Percentiles rank a stretch among this genome's conserved stretches.
Conservation (phyloP, 306 rosid species). For the Prunus fruticosa region DNA sequence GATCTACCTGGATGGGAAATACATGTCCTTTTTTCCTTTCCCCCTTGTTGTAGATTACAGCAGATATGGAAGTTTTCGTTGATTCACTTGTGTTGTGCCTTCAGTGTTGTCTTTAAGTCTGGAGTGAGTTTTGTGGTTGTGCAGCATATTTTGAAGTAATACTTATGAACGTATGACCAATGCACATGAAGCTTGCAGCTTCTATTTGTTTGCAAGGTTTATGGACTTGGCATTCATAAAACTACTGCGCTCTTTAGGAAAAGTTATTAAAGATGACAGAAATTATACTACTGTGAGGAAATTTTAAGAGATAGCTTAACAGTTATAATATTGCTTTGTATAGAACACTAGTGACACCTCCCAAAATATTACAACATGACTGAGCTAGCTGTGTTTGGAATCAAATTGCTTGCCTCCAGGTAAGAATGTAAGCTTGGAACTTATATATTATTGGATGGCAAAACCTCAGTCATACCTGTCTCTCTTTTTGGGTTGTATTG, state of each 20-base stretch:
- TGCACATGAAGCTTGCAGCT: not conserved
- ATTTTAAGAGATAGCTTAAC: not conserved
- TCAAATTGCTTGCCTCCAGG: not conserved
- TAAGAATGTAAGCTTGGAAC: not conserved
- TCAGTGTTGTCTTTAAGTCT: constrained; percentile 4
- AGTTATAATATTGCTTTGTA: not conserved
- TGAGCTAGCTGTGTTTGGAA: not conserved
- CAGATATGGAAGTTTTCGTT: constrained; percentile 8
- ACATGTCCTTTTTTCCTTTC: not conserved
- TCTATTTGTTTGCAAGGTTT: not conserved
- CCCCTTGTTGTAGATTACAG: constrained; percentile 20
- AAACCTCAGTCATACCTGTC: not conserved
- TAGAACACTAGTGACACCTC: not conserved
- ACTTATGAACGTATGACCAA: not conserved
- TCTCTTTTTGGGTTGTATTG: not conserved
- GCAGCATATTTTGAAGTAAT: not conserved
- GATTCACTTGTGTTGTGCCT: constrained; percentile 22
- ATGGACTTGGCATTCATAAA: not conserved
- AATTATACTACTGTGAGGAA: not conserved
- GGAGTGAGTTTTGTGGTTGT: not conserved
- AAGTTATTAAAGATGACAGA: not conserved
- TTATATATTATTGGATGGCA: not conserved
- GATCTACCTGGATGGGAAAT: constrained; percentile 34
- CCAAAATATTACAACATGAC: not conserved
- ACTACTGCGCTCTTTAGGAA: not conserved